Conservation (phyloP, 306 rosid species). For the Cicer judaicum region DNA sequence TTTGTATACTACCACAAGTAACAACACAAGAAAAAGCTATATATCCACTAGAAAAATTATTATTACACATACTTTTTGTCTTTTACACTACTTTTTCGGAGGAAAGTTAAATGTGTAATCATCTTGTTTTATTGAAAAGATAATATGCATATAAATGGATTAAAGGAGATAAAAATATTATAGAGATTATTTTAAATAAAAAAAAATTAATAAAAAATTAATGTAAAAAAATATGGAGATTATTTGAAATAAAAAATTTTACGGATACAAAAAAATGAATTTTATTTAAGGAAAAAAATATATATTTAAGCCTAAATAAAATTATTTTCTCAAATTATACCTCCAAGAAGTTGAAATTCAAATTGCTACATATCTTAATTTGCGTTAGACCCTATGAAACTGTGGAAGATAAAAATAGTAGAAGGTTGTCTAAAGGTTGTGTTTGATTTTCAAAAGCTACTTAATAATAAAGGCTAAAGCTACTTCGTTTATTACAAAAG, state of each 20-base stretch:
- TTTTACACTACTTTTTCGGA: background rate
- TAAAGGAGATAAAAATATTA: no score
- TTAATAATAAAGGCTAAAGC: slow-evolving; percentile 58
- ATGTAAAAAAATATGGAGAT: no score
- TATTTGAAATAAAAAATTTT: no score
- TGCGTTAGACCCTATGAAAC: slow-evolving; percentile 45
- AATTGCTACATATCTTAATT: slow-evolving; percentile 20
- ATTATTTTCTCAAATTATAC: background rate
- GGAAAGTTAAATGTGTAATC: background rate
- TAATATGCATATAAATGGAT: no score
- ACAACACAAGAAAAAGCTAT: background rate
- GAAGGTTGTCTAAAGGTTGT: slow-evolving; percentile 47
- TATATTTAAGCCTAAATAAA: background rate
- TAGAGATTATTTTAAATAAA: no score
- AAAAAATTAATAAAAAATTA: no score
- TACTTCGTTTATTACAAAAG: slow-evolving; percentile 67
- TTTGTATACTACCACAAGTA: slow-evolving; percentile 14
- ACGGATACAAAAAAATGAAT: background rate
- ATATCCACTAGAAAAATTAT: slow-evolving; percentile 10
- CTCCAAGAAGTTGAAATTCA: slow-evolving; percentile 40
- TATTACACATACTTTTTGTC: background rate
- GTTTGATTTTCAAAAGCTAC: slow-evolving; percentile 53
- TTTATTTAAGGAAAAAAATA: background rate
- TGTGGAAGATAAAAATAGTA: background rate
- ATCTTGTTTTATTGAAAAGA: background rate